Base-by-base conservation (phyloP, 2,329 filamentous ascomycete genomes). In the Akanthomyces uredinophilus region DNA sequence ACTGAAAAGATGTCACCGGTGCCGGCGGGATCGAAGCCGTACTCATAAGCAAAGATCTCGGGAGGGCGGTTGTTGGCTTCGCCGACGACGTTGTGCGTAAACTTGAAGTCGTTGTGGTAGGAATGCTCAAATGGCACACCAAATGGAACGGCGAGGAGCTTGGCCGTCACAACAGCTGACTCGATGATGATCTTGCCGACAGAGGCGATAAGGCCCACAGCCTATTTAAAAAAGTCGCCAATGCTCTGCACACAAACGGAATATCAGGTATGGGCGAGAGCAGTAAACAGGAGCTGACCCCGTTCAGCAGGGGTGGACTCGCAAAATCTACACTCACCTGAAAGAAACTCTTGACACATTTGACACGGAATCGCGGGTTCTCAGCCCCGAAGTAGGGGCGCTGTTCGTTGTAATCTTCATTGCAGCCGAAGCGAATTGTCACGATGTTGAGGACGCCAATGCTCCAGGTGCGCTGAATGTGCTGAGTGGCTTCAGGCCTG, bases 401-500 rank as follows among this genome's bases (percentile, higher is more conserved):
- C n/a, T 46, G 44, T 4, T 37, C 20, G 4, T 11, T 16, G 14
- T 44, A 44, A 37, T 46, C 43, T 27, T 62, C 53, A 24, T 53
- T 53, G 35, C 60, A 62, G 4, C 60, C 60, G n/a, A 37, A 35
- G 29, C 58, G 60, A 32, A 24, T 58, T 2, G 60, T 62, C 22
- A 58, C n/a, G 1, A 62, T 22, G 13, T 35, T 43, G 43, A 62
- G 55, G 24, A 18, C 41, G 37, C 8, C n/a, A 10, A 20, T 44
- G n/a, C 52, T 62, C 53, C 37, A 62, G 5, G 46, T 16, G 4
- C 14, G 14, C 6, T 20, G 46, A 8, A 20, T 22, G 20, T 14
- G 18, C 4, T 49, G 13, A 27, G 29, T 29, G 2, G 46, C 46
- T 24, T 27, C 46, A 7, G 18, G 20, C 11, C 14, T 4, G 14